phyloP scores from a whole-genome alignment of 176 grass and related monocot species.

The Cymbopogon citratus region DNA sequence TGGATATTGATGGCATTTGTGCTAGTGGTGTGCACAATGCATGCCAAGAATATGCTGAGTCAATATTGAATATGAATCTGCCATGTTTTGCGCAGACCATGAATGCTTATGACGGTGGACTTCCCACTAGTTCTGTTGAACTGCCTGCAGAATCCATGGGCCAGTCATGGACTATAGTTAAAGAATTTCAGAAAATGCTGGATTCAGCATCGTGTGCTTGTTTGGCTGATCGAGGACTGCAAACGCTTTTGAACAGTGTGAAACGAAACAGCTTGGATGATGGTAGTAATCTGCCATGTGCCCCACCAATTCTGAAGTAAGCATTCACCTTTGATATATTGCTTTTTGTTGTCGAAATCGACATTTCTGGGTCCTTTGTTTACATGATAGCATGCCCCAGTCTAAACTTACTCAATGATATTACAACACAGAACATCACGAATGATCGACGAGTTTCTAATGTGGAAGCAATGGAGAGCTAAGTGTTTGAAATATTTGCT shows the following conservation, averaged over 20 bases:
- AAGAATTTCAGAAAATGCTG: constrained; percentile 45
- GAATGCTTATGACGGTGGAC: neutral
- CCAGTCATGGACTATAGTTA: constrained; percentile 51
- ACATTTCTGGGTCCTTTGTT: constrained; percentile 9
- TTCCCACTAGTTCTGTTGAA: neutral
- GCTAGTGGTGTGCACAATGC: neutral
- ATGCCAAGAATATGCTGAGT: constrained; percentile 38
- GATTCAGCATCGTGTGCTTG: constrained; percentile 35
- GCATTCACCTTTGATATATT: neutral
- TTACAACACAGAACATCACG: constrained; percentile 30
- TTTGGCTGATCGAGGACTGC: constrained; percentile 42
- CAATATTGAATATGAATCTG: constrained; percentile 31
- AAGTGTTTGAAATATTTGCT: constrained; percentile 62
- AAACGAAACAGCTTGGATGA: constrained; percentile 14
- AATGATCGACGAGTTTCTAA: constrained; percentile 29
- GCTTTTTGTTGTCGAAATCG: neutral
- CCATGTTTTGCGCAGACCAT: constrained; percentile 8
- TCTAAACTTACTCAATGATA: constrained; percentile 18
- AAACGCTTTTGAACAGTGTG: constrained; percentile 27
- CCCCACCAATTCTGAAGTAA: constrained; percentile 16
- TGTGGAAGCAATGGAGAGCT: constrained; percentile 70
- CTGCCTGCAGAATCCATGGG: constrained; percentile 8
- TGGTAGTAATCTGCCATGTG: neutral
- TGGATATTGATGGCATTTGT: constrained; percentile 40
- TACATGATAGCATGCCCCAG: neutral